Conservation (phyloP, 2,329 filamentous ascomycete genomes). For the Calonectria hongkongensis region DNA sequence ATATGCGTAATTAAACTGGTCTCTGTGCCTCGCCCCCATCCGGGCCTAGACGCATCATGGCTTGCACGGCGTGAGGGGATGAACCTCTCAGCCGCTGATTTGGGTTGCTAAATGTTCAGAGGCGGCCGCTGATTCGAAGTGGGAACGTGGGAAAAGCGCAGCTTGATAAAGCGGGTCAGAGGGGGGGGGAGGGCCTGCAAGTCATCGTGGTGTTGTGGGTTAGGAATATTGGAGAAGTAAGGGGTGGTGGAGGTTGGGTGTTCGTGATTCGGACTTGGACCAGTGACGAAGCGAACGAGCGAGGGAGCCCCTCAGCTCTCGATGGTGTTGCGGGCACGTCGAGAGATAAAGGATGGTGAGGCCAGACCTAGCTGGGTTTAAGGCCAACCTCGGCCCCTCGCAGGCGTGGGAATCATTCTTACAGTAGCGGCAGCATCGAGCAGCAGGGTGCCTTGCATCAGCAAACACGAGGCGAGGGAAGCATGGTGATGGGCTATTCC, state of each 20-base stretch:
- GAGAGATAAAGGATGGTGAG: slow-evolving; percentile 14
- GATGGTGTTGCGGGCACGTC: not conserved
- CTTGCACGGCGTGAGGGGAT: slow-evolving; percentile 24
- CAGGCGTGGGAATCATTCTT: slow-evolving; percentile 26
- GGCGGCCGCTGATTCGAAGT: slow-evolving; percentile 9
- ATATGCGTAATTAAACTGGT: slow-evolving; percentile 47
- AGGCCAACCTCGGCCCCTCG: slow-evolving; percentile 16
- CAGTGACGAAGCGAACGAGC: slow-evolving; percentile 23
- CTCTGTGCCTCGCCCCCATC: slow-evolving; percentile 46
- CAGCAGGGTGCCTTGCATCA: slow-evolving; percentile 50
- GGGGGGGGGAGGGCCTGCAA: slow-evolving; percentile 43
- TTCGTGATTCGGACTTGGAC: slow-evolving; percentile 22
- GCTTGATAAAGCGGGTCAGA: slow-evolving; percentile 31
- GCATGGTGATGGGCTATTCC: slow-evolving; percentile 38
- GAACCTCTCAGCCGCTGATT: slow-evolving; percentile 18
- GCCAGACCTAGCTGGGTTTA: slow-evolving; percentile 22
- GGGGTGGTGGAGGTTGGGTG: slow-evolving; percentile 33
- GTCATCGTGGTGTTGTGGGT: slow-evolving; percentile 47
- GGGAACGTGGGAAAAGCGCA: slow-evolving; percentile 16
- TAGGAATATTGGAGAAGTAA: slow-evolving; percentile 30
- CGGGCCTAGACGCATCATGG: slow-evolving; percentile 34
- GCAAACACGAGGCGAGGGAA: slow-evolving; percentile 32
- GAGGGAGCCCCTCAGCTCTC: slow-evolving; percentile 16
- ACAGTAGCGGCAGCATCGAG: slow-evolving; percentile 24
- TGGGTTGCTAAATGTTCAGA: slow-evolving; percentile 5